A percentile compares a stretch with the other conserved stretches of the same genome.
Evolutionary conservation across 768 basidiomycete species (phyloP).

Genomic region (Auricularia sp.): DNA sequence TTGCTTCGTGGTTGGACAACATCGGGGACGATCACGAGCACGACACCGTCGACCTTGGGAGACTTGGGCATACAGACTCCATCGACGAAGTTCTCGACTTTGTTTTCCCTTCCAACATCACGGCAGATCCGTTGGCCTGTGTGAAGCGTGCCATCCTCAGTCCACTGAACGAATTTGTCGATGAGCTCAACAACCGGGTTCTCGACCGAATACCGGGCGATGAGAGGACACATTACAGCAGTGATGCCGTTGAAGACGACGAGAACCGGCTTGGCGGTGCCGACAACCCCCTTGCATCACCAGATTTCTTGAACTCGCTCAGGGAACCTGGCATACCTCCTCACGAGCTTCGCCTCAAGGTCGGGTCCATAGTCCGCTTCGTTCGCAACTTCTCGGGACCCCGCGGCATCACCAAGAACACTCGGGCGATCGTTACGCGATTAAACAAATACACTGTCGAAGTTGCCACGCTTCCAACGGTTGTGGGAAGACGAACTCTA

Average conservation of each 20-base stretch:
- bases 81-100: not conserved
- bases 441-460: not conserved
- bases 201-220: constrained; percentile 17
- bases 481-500: not conserved
- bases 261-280: not conserved
- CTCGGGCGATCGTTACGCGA: not conserved
- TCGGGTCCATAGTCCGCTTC: not conserved
- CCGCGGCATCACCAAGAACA: not conserved
- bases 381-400: not conserved
- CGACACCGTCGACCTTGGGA: not conserved
- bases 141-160: constrained; percentile 26
- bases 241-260: not conserved
- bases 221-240: not conserved
- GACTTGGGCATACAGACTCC: not conserved
- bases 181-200: constrained; percentile 24
- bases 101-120: not conserved
- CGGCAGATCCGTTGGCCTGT: constrained; percentile 7
- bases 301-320: not conserved
- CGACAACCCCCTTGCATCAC: not conserved
- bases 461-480: not conserved
- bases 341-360: not conserved
- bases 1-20: not conserved
- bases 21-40: not conserved
- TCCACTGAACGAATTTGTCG: constrained; percentile 27
- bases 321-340: not conserved